Conservation (phyloP, 1,284 basidiomycete genomes). For the Rhodotorula mucilaginosa region DNA sequence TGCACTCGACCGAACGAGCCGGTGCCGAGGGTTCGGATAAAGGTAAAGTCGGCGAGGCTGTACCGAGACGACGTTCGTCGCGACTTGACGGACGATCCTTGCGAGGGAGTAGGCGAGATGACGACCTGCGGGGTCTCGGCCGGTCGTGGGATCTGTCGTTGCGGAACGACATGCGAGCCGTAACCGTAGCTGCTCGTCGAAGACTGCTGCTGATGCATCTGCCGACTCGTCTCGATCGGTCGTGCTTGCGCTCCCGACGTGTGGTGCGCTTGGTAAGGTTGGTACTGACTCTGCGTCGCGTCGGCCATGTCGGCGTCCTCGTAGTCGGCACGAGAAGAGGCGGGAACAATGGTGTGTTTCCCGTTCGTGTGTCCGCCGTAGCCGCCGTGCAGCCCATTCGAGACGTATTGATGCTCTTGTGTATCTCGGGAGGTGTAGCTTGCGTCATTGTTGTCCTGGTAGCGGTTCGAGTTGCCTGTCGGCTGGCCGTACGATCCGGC, state of each 20-base stretch:
- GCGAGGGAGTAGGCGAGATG: slow-evolving; percentile 41
- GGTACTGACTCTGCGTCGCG: background rate
- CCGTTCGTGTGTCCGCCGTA: background rate
- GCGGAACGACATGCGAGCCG: slow-evolving; percentile 10
- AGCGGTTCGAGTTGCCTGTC: background rate
- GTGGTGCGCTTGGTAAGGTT: background rate
- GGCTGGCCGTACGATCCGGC: background rate
- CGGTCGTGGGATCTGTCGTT: slow-evolving; percentile 13
- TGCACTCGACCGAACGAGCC: slow-evolving; percentile 95
- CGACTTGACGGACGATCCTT: slow-evolving; percentile 38
- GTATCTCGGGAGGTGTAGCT: no score
- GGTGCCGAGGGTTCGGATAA: slow-evolving; percentile 68
- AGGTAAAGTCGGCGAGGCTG: slow-evolving; percentile 54
- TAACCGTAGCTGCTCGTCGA: slow-evolving; percentile 11
- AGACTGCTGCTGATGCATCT: slow-evolving; percentile 22
- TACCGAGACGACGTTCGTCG: slow-evolving; percentile 56
- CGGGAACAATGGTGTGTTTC: background rate
- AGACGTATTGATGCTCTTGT: no score
- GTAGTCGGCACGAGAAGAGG: background rate
- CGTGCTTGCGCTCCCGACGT: background rate
- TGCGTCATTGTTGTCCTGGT: background rate
- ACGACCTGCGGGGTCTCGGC: slow-evolving; percentile 24
- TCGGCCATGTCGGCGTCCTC: background rate
- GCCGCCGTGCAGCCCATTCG: background rate
- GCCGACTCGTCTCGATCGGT: background rate